Evolutionary conservation across 2,329 filamentous ascomycete species (phyloP).

Genomic region (Diaporthe vaccinii): DNA sequence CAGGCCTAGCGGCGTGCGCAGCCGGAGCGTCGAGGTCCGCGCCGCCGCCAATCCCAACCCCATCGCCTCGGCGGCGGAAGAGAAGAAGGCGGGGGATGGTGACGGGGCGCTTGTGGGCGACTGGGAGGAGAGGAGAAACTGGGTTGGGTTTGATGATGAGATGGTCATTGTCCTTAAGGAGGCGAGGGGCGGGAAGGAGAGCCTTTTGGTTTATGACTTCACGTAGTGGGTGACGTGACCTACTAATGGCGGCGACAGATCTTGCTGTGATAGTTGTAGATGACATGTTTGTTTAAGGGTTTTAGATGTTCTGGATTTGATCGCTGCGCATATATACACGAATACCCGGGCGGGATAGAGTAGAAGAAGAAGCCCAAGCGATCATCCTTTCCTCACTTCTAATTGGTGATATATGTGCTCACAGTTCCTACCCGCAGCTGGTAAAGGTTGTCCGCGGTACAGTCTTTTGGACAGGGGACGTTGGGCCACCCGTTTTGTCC

Average conservation of each 20-base stretch:
- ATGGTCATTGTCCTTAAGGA: slow-evolving; percentile 90
- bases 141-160: slow-evolving; percentile 92
- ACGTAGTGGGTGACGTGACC: slow-evolving; percentile 59
- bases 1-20: slow-evolving; percentile 58
- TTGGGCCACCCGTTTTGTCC: too few species aligned
- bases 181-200: slow-evolving; percentile 75
- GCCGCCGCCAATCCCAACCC: slow-evolving; percentile 46
- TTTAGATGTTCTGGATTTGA: not conserved
- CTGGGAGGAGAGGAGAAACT: slow-evolving; percentile 67
- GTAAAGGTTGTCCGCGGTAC: not conserved
- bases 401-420: not conserved
- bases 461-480: too few species aligned
- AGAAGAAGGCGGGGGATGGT: slow-evolving; percentile 28
- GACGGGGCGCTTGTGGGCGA: slow-evolving; percentile 29
- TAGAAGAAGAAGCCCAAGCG: not conserved
- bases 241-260: slow-evolving; percentile 9
- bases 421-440: not conserved
- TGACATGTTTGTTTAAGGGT: too few species aligned
- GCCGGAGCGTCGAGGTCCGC: slow-evolving; percentile 65
- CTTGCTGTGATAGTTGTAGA: too few species aligned
- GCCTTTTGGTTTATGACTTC: slow-evolving; percentile 89
- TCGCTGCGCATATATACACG: not conserved
- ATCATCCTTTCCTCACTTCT: not conserved
- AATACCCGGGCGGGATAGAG: not conserved
- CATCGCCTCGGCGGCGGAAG: not conserved